Evolutionary conservation across 1,139 yeast species (phyloP).

Genomic region (Yamadazyma sp.): DNA sequence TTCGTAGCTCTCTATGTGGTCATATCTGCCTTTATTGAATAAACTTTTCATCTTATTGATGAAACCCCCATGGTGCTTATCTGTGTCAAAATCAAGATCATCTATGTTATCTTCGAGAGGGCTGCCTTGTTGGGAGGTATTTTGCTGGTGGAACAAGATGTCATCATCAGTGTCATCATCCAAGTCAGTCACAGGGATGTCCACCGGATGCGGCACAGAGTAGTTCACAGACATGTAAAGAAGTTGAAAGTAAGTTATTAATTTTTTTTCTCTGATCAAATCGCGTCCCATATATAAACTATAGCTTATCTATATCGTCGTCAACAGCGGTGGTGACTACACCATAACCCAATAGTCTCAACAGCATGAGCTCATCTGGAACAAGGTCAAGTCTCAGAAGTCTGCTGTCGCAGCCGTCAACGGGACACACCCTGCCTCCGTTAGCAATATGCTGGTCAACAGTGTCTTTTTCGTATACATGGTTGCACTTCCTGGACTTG

Average conservation of each 20-base stretch:
- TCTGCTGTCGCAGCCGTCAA: constrained; percentile 44
- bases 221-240: constrained; percentile 16
- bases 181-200: constrained; percentile 58
- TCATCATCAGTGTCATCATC: constrained; percentile 54
- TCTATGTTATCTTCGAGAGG: constrained; percentile 13
- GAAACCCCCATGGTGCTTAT: constrained; percentile 1
- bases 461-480: constrained; percentile 56
- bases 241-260: too few relatives aligned
- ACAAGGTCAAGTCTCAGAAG: constrained; percentile 31
- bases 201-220: constrained; percentile 37
- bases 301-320: constrained; percentile 8
- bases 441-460: constrained; percentile 31
- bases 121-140: constrained; percentile 4
- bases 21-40: constrained; percentile 5
- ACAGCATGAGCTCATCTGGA: constrained; percentile 48
- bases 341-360: constrained; percentile 40
- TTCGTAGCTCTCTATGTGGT: constrained; percentile 14
- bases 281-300: background rate
- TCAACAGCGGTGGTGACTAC: background rate
- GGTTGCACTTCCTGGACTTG: constrained; percentile 54
- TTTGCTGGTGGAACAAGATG: constrained; percentile 25
- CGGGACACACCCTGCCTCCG: constrained; percentile 38
- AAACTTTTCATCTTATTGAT: constrained; percentile 4
- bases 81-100: constrained; percentile 9
- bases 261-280: too few relatives aligned